A percentile compares a stretch with the other conserved stretches of the same genome.
Conservation (phyloP, 2,329 filamentous ascomycete genomes). For the Pyrenophora graminea region DNA sequence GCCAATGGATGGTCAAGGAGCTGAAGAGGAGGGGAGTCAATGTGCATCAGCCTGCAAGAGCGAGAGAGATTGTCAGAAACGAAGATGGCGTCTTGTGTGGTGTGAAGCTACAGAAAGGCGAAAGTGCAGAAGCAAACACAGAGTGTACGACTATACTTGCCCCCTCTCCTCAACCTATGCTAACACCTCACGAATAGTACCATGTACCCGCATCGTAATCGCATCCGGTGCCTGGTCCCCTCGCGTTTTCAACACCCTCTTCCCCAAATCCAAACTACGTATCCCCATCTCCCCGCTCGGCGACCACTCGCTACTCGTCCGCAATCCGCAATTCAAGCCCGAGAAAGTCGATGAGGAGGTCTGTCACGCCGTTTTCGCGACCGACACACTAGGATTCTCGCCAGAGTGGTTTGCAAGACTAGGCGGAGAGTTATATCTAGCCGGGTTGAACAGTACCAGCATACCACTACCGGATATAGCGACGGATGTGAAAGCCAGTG, state of each 20-base stretch:
- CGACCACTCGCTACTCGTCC: constrained; percentile 73
- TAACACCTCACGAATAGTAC: constrained; percentile 49
- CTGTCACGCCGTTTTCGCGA: constrained; percentile 72
- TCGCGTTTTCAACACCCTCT: constrained; percentile 66
- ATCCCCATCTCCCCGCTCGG: constrained; percentile 67
- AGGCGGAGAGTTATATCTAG: constrained; percentile 72
- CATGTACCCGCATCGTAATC: constrained; percentile 69
- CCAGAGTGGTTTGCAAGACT: constrained; percentile 72
- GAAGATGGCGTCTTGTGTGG: constrained; percentile 56
- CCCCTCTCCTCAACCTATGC: constrained; percentile 12
- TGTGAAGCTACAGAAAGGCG: constrained; percentile 45
- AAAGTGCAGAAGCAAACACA: constrained; percentile 4
- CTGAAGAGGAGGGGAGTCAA: constrained; percentile 65
- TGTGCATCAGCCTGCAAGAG: constrained; percentile 67
- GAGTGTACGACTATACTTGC: constrained; percentile 9
- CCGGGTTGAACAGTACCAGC: constrained; percentile 67
- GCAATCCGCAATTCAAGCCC: constrained; percentile 59
- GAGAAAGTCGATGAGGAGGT: constrained; percentile 50
- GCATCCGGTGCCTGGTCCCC: constrained; percentile 74
- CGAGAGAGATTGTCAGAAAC: constrained; percentile 59
- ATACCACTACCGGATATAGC: constrained; percentile 65
- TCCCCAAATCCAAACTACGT: constrained; percentile 58
- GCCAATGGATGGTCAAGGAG: constrained; percentile 64
- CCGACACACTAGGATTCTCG: constrained; percentile 61
- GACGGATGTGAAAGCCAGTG: constrained; percentile 55